Evolutionary conservation across 2,329 filamentous ascomycete species (phyloP).

Genomic region (Trichoderma sp.): DNA sequence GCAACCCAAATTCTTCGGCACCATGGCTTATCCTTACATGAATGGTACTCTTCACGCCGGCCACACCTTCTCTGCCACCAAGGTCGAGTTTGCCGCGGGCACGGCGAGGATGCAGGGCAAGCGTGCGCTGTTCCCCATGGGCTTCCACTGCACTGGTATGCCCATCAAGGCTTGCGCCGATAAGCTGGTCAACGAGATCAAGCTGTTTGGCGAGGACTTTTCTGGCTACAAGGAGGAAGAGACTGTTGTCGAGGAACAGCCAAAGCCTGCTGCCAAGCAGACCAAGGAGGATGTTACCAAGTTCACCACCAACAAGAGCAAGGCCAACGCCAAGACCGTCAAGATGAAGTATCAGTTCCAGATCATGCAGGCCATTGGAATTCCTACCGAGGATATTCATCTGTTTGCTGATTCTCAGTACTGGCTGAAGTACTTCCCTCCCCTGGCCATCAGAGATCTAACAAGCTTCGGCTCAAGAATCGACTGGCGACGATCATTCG

Average conservation of each 20-base stretch:
- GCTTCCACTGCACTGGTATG: slow-evolving; percentile 93
- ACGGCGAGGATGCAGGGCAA: slow-evolving; percentile 91
- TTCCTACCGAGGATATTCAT: slow-evolving; percentile 86
- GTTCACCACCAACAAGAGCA: slow-evolving; percentile 90
- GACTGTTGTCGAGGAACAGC: slow-evolving; percentile 51
- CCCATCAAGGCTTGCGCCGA: slow-evolving; percentile 97
- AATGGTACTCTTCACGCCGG: slow-evolving; percentile 88
- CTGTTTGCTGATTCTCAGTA: slow-evolving; percentile 87
- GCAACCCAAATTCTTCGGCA: slow-evolving; percentile 86
- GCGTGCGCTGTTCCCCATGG: slow-evolving; percentile 82
- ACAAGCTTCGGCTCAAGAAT: slow-evolving; percentile 82
- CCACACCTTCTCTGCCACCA: slow-evolving; percentile 87
- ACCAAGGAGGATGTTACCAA: slow-evolving; percentile 84
- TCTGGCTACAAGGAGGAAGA: slow-evolving; percentile 70
- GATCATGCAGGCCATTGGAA: slow-evolving; percentile 90
- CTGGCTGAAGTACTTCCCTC: slow-evolving; percentile 87
- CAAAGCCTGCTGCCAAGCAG: slow-evolving; percentile 59
- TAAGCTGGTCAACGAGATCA: slow-evolving; percentile 87
- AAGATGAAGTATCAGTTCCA: slow-evolving; percentile 96
- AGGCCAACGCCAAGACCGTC: slow-evolving; percentile 84
- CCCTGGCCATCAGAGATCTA: slow-evolving; percentile 66
- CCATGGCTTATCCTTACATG: slow-evolving; percentile 64
- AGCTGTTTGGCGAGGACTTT: slow-evolving; percentile 85
- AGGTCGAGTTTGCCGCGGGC: slow-evolving; percentile 88
- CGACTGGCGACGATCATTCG: slow-evolving; percentile 89